Base-by-base conservation (phyloP, 306 rosid genomes). In the Cajanus cajan region DNA sequence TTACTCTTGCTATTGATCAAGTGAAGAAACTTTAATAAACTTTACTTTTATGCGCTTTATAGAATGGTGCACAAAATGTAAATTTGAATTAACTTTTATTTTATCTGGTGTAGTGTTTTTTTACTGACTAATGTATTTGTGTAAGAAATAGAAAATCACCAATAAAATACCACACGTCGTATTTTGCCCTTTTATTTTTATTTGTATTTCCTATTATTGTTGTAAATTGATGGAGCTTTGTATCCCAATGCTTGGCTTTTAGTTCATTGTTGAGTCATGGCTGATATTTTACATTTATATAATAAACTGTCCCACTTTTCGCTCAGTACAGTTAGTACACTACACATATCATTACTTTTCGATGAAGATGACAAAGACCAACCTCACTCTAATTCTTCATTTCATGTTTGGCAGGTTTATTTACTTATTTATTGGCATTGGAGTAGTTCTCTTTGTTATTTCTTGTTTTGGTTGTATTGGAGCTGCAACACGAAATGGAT, bases 401-500 rank as follows among this genome's bases (percentile, higher is more conserved):
- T 44, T 59, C 76, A 28, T 81, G 75, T 78, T 73, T 61, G 83
- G 80, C 98, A 96, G 99, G 99, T 96, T 96, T 89, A 88, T 96
- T 81, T 96, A 86, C 86, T 66, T 90, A 73, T 96, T 96, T 80
- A 96, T 93, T 83, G 99, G 87, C 54, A 41, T 91, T 21, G 99
- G 99, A 37, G 92, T 4, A 8, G 76, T 88, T 77, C 83, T 96
- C 88, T 88, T 96, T 66, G 73, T 93, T 77, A 59, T 96, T 84
- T 90, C 99, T 80, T 93, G 93, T 74, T 90, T 87, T 77, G 99
- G 99, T 41, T 96, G 99, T 73, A 84, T 93, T 34, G 99, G 91
- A 76, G 71, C 91, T 73, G 54, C 57, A 14, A 83, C 96, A 43
- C 87, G 96, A 87, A 96, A 82, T 68, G 91, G 94, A 13, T 96